These are phyloP conservation scores for Lepidopterella palustris DNA, from an alignment of 495 filamentous ascomycete genomes.

Conservation along the genomic window DNA sequence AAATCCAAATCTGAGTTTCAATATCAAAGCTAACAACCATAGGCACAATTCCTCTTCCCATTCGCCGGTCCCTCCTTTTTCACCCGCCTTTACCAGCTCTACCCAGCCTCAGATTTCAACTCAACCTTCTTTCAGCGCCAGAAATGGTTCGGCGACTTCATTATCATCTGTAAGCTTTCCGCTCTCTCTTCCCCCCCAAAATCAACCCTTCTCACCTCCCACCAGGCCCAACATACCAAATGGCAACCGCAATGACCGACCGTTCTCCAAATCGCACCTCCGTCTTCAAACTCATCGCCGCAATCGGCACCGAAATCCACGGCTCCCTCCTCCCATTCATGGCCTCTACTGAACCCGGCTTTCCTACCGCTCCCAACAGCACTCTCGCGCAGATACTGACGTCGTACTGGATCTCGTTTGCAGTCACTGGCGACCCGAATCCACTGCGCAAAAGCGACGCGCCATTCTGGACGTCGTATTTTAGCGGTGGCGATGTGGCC, in stretches of 20 bases:
- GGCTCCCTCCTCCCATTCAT: neutral
- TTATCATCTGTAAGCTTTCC: neutral
- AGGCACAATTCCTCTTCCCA: slow-evolving; percentile 4
- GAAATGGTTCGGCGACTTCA: slow-evolving; percentile 14
- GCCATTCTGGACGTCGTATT: neutral
- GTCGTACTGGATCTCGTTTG: neutral
- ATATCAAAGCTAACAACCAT: neutral
- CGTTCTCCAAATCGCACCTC: neutral
- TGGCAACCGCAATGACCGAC: neutral
- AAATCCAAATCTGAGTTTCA: too few species aligned
- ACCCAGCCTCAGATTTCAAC: slow-evolving; percentile 11
- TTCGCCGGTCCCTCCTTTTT: slow-evolving; percentile 5
- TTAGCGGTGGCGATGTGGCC: neutral
- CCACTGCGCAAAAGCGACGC: neutral
- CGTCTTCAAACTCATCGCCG: neutral
- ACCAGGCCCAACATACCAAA: neutral
- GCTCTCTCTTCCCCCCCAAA: neutral
- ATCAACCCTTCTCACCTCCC: neutral
- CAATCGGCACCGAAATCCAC: neutral
- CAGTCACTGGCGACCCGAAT: neutral
- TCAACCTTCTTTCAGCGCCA: slow-evolving; percentile 21
- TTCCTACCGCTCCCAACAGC: neutral
- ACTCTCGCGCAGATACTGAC: neutral
- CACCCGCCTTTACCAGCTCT: slow-evolving; percentile 6
- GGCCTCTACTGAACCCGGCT: neutral